Evolutionary conservation across 495 filamentous ascomycete genomes (phyloP), one percentile per base, ranked within the genome.

Genomic region (Lindgomyces ingoldianus): DNA sequence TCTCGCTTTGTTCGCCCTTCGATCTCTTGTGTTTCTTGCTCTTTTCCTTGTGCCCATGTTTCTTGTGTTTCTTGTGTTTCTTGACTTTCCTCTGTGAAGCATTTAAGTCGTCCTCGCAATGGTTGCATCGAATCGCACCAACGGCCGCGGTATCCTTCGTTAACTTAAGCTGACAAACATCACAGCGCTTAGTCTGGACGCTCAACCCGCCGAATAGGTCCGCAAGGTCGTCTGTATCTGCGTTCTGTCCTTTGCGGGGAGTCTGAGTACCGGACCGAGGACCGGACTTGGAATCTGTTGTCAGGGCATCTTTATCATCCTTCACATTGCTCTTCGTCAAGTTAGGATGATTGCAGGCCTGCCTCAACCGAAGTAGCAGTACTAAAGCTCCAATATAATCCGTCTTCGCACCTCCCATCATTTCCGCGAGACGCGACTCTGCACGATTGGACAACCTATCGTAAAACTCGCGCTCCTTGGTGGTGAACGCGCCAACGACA

Each of bases 261-360:
- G 79, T 75, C 53, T 81, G 81, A 8, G 69, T 71, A 9, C 74
- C 65, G 45, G 69, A 62, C 1, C 74, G 80, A 49, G 33, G 22
- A 52, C 16, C 24, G 11, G 60, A 27, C 42, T 62, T 83, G 70
- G 51, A 53, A 29, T 85, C 90, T 8, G 87, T 87, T 0, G 84
- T 76, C 39, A 95, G 77, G 16, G 92, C 89, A 65, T 98, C 94
- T 64, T 87, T 89, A 70, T 98, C 93, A 64, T 90, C 91, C 25
- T 86, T 88, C 48, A 96, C 79, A 68, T 91, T 93, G 50, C 86
- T 86, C 61, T 88, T 91, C 53, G 96, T 85, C 56, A 98, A 79
- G 53, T 91, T 84, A 0, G 91, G 90, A 75, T 98, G 94, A 71
- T 98, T 96, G 76, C 94, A 98, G 36, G 91, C 88, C 74, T 98